A percentile compares a stretch with the other conserved stretches of the same genome.
Evolutionary conservation across 169 alveolate genomes (phyloP).

Genomic region (Plasmodium ovale): DNA sequence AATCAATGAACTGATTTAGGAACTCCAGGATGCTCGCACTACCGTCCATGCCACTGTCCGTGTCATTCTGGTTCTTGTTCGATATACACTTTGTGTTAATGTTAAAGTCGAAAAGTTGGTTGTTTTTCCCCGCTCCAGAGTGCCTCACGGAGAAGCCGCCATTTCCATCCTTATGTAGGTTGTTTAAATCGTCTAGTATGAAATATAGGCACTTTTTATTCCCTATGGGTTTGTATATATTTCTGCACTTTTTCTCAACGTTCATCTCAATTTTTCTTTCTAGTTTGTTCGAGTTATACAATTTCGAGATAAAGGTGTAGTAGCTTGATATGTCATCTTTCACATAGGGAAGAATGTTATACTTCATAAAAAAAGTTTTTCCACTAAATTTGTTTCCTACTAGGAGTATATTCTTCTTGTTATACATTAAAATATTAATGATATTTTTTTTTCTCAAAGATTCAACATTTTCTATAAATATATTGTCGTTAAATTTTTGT

Average conservation of each 20-base stretch:
- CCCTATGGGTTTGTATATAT: slow-evolving; percentile 70
- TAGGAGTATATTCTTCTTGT: slow-evolving; percentile 62
- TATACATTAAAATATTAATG: slow-evolving; percentile 62
- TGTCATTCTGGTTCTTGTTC: slow-evolving; percentile 3
- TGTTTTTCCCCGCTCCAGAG: neutral
- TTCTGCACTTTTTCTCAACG: slow-evolving; percentile 75
- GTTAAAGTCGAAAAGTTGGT: slow-evolving; percentile 35
- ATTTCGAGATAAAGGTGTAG: slow-evolving; percentile 66
- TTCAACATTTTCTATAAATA: slow-evolving; percentile 75
- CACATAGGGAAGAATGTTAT: slow-evolving; percentile 64
- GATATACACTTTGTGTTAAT: slow-evolving; percentile 17
- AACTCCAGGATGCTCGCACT: slow-evolving; percentile 61
- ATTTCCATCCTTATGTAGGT: slow-evolving; percentile 33
- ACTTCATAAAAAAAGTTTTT: slow-evolving; percentile 75
- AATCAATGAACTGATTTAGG: slow-evolving; percentile 69
- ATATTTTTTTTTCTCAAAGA: slow-evolving; percentile 72
- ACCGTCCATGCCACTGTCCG: neutral
- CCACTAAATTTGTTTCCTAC: slow-evolving; percentile 75
- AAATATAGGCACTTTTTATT: slow-evolving; percentile 66
- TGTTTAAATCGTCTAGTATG: slow-evolving; percentile 72
- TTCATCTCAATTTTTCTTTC: slow-evolving; percentile 72
- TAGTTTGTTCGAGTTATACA: slow-evolving; percentile 50
- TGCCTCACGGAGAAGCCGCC: neutral
- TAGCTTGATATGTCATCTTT: slow-evolving; percentile 70
- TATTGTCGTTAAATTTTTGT: slow-evolving; percentile 58